These are phyloP conservation scores for Candolleomyces aberdarensis DNA, from an alignment of 768 basidiomycete species.

Conservation along the genomic window DNA sequence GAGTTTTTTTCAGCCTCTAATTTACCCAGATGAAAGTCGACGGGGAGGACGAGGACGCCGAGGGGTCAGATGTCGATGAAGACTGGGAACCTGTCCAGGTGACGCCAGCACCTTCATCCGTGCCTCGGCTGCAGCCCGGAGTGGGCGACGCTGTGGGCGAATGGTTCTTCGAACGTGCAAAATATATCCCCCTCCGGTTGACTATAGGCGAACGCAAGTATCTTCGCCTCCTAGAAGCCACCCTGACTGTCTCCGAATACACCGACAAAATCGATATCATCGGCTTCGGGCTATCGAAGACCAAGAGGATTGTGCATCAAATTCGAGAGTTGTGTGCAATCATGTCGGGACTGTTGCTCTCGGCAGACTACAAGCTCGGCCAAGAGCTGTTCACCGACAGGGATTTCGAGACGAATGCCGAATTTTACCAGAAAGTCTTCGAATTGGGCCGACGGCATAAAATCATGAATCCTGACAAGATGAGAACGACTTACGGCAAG, in stretches of 20 bases:
- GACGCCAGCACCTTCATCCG: slow-evolving; percentile 27
- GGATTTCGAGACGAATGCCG: slow-evolving; percentile 76
- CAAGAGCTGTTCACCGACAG: slow-evolving; percentile 81
- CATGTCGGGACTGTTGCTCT: slow-evolving; percentile 77
- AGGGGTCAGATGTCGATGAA: slow-evolving; percentile 6
- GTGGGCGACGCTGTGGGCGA: slow-evolving; percentile 67
- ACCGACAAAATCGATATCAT: slow-evolving; percentile 89
- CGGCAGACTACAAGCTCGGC: slow-evolving; percentile 86
- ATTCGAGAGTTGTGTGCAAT: slow-evolving; percentile 87
- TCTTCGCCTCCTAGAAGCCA: slow-evolving; percentile 82
- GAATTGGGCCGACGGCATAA: slow-evolving; percentile 84
- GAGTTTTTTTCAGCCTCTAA: background rate
- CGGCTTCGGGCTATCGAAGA: slow-evolving; percentile 72
- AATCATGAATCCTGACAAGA: slow-evolving; percentile 92
- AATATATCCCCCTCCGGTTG: slow-evolving; percentile 78
- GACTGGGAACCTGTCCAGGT: slow-evolving; percentile 40
- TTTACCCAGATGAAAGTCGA: slow-evolving; percentile 25
- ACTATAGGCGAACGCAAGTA: slow-evolving; percentile 76
- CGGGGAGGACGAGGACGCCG: slow-evolving; percentile 19
- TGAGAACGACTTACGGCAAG: slow-evolving; percentile 87
- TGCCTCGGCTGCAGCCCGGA: slow-evolving; percentile 42
- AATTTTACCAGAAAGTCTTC: slow-evolving; percentile 78
- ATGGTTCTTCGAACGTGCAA: slow-evolving; percentile 82
- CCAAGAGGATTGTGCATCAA: slow-evolving; percentile 85
- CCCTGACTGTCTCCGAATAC: slow-evolving; percentile 81